Base-by-base conservation (phyloP, 2,329 filamentous ascomycete species). In the Exophiala sp. region DNA sequence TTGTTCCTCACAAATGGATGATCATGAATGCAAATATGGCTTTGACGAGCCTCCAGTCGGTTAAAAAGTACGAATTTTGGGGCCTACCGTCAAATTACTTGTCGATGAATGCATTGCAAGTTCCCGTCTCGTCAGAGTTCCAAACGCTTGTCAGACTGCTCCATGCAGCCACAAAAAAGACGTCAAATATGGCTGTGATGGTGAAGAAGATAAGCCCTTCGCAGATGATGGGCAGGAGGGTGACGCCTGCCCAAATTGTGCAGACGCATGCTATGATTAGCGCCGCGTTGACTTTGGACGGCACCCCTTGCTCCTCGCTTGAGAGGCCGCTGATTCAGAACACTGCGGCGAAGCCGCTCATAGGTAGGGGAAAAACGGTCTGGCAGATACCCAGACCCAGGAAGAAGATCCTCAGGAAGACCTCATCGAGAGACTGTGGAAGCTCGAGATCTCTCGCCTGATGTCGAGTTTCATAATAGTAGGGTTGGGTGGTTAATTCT, bases 21-120 rank as follows among this genome's bases (percentile, higher is more conserved):
- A 59, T 57, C 42, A 54, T 52, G 20, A 57, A 59, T n/a, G 57
- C 57, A 52, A 57, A 59, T 50, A 54, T 51, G n/a, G 54, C 57
- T 34, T 59, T 59, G 39, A 54, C 47, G n/a, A 59, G 47, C 39
- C 39, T 54, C 44, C 57, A 59, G 29, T 59, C 54, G 11, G 53
- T 57, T 12, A 24, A 20, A 50, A 54, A 57, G 34, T 52, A 51
- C 11, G 38, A 34, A 33, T 49, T 51, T 11, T 33, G 16, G 8
- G 50, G 42, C 24, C 34, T 39, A 5, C 20, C 16, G 21, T 44
- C 57, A 14, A 57, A 54, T 43, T 54, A 59, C 36, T 49, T 54
- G 21, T 16, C 47, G 29, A 54, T 45, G 18, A 57, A 57, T 29
- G 44, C 34, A 12, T 36, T 40, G 41, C 57, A 59, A 8, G 50